Percentiles rank a stretch among this genome's conserved stretches.
phyloP scores from a whole-genome alignment of 345 rosid genomes.

The Moringa oleifera region DNA sequence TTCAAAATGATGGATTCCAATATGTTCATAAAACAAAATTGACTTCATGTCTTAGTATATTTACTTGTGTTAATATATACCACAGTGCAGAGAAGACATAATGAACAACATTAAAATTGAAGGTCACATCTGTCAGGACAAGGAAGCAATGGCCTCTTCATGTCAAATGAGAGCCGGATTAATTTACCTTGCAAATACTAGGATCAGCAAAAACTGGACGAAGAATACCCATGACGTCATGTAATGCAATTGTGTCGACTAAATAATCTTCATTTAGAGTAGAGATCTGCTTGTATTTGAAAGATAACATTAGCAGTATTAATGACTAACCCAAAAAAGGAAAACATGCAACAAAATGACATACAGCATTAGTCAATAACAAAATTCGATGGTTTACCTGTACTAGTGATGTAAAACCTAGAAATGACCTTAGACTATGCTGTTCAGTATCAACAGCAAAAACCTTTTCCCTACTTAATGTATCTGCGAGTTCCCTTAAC shows the following conservation, averaged over 20 bases:
- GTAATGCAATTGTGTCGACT: slow-evolving; percentile 75
- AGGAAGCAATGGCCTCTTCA: too few relatives aligned
- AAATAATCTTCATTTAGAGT: slow-evolving; percentile 57
- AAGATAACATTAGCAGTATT: not conserved
- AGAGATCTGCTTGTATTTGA: slow-evolving; percentile 49
- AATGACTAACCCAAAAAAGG: not conserved
- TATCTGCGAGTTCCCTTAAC: slow-evolving; percentile 57
- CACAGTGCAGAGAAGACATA: too few relatives aligned
- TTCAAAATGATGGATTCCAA: too few relatives aligned
- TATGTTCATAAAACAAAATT: too few relatives aligned
- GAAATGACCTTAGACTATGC: slow-evolving; percentile 76
- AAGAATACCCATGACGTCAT: slow-evolving; percentile 68
- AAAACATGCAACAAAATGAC: not conserved
- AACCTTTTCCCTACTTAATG: slow-evolving; percentile 40
- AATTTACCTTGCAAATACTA: slow-evolving; percentile 67
- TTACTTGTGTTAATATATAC: too few relatives aligned
- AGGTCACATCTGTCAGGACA: too few relatives aligned
- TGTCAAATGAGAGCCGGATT: too few relatives aligned
- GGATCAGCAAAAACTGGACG: slow-evolving; percentile 69
- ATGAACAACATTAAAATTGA: too few relatives aligned
- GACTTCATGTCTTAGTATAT: too few relatives aligned
- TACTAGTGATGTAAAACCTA: slow-evolving; percentile 78
- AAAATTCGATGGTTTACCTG: slow-evolving; percentile 40
- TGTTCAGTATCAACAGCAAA: slow-evolving; percentile 93
- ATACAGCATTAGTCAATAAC: not conserved